A percentile compares a stretch with the other conserved stretches of the same genome.
These are phyloP conservation scores for Rhizopogon vesiculosus DNA, from an alignment of 768 basidiomycete genomes.

Conservation along the genomic window DNA sequence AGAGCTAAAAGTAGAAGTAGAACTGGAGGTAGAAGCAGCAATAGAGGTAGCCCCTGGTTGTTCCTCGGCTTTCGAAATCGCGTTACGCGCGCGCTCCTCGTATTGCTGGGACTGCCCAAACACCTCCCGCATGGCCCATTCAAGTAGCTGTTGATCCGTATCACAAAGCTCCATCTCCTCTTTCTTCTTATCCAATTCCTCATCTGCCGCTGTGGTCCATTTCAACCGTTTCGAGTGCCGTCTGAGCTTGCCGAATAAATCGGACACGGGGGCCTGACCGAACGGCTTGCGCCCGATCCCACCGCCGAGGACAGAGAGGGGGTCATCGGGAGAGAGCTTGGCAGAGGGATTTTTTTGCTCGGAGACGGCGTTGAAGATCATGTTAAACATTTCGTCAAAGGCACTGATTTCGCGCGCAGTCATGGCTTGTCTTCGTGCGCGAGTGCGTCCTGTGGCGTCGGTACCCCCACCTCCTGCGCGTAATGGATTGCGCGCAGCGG, in stretches of 20 bases:
- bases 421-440: conserved; percentile 49
- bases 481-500: conserved; percentile 12
- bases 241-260: conserved; percentile 53
- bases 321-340: not conserved
- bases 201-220: conserved; percentile 47
- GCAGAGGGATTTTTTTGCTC: conserved; percentile 22
- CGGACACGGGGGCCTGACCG: conserved; percentile 26
- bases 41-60: not conserved
- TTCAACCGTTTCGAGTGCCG: conserved; percentile 44
- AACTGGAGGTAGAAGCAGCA: too few relatives aligned
- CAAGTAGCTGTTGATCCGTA: conserved; percentile 65
- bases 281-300: conserved; percentile 18
- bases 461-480: not conserved
- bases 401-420: conserved; percentile 62
- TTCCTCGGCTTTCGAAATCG: conserved; percentile 21
- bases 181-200: conserved; percentile 62
- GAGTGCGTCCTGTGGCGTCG: not conserved
- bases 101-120: conserved; percentile 56
- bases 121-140: conserved; percentile 67
- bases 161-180: conserved; percentile 69
- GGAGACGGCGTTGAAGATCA: conserved; percentile 58
- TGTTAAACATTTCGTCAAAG: conserved; percentile 70
- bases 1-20: not conserved
- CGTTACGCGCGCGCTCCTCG: conserved; percentile 41
- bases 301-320: not conserved